Conservation (phyloP, 192 early-diverging fungal species). For the Linnemannia hyalina region DNA sequence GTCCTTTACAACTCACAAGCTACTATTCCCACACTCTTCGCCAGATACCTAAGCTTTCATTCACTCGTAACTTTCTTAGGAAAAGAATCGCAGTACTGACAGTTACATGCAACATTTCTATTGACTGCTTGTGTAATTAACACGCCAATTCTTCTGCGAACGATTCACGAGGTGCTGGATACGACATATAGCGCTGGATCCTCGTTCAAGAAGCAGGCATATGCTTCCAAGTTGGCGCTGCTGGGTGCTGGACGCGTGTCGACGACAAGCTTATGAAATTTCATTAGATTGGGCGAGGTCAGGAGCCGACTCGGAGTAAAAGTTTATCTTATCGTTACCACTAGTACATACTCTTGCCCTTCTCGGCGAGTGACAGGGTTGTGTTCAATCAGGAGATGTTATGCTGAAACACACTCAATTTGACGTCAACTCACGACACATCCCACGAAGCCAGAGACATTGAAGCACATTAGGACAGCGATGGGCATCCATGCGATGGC, state of each 20-base stretch:
- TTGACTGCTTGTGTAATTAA: constrained; percentile 6
- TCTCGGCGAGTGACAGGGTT: too few relatives aligned
- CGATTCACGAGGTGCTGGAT: constrained; percentile 42
- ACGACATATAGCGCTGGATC: constrained; percentile 38
- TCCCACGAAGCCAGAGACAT: constrained; percentile 38
- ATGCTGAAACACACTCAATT: background rate
- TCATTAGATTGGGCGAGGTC: constrained; percentile 39
- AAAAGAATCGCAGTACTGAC: too few relatives aligned
- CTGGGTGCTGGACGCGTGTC: constrained; percentile 21
- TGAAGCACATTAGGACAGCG: constrained; percentile 30
- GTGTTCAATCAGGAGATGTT: background rate
- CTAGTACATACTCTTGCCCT: constrained; percentile 19
- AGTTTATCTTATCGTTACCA: constrained; percentile 42
- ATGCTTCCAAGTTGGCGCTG: constrained; percentile 27
- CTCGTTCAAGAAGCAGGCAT: constrained; percentile 30
- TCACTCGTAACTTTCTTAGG: background rate
- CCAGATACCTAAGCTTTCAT: constrained; percentile 17
- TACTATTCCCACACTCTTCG: constrained; percentile 38
- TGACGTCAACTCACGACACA: background rate
- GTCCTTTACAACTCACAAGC: constrained; percentile 46
- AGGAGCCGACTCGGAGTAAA: constrained; percentile 43
- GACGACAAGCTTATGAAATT: constrained; percentile 41
- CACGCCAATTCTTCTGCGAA: constrained; percentile 40
- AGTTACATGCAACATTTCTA: background rate
- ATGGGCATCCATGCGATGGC: constrained; percentile 45